phyloP scores from a whole-genome alignment of 331 rosid species.

The Erythrophleum ivorense region DNA sequence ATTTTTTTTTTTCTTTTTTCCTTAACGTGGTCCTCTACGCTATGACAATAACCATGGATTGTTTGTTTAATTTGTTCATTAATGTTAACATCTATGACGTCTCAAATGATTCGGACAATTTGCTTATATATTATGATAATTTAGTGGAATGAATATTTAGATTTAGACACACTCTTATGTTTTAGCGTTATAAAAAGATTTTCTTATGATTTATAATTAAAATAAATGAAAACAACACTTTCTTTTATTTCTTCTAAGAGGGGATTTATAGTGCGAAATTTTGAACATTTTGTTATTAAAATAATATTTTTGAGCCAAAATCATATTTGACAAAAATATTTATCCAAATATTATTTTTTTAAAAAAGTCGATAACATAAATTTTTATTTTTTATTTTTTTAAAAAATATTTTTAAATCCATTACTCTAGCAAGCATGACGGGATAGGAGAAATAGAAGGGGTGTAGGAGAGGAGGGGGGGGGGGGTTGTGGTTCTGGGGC shows the following conservation, averaged over 20 bases:
- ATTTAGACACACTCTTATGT: background rate
- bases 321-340: too few species aligned
- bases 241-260: background rate
- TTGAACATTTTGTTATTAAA: too few species aligned
- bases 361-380: too few species aligned
- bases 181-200: background rate
- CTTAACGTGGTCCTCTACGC: slow-evolving; percentile 8
- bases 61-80: background rate
- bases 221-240: background rate
- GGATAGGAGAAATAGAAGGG: too few species aligned
- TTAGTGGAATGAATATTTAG: background rate
- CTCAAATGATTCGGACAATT: background rate
- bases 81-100: background rate
- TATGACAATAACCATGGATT: background rate
- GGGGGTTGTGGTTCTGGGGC: too few species aligned
- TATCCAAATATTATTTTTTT: too few species aligned
- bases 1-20: background rate
- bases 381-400: too few species aligned
- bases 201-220: background rate
- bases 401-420: too few species aligned
- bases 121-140: background rate
- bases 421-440: too few species aligned
- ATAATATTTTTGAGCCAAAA: too few species aligned
- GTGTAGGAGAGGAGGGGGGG: too few species aligned
- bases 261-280: background rate